Conservation (phyloP, 2,329 filamentous ascomycete species). For the Rhinocladiella similis region DNA sequence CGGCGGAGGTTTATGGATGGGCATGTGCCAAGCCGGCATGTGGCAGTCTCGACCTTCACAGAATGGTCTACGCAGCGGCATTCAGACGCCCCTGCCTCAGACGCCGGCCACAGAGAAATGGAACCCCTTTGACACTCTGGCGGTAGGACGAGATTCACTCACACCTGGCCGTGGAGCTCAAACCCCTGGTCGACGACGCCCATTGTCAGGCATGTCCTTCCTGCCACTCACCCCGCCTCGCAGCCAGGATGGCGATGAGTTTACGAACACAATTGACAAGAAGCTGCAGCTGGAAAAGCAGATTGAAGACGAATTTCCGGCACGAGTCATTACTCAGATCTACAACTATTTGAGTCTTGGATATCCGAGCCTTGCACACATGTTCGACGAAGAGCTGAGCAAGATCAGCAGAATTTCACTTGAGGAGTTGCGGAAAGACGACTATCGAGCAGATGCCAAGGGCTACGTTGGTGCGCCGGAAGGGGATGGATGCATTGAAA, state of each 20-base stretch:
- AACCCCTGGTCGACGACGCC: constrained; percentile 31
- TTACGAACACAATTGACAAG: constrained; percentile 30
- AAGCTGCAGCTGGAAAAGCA: constrained; percentile 42
- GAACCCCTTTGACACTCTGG: constrained; percentile 30
- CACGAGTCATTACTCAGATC: constrained; percentile 88
- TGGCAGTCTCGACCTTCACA: constrained; percentile 28
- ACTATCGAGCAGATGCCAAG: constrained; percentile 63
- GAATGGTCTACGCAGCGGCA: constrained; percentile 32
- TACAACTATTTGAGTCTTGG: constrained; percentile 96
- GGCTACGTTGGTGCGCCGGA: constrained; percentile 67
- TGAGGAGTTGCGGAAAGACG: constrained; percentile 69
- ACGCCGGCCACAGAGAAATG: constrained; percentile 38
- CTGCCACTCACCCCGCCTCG: constrained; percentile 45
- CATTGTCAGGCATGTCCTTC: constrained; percentile 10
- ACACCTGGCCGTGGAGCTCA: constrained; percentile 23
- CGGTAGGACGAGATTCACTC: neutral
- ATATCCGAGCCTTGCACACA: constrained; percentile 80
- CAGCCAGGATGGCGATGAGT: constrained; percentile 47
- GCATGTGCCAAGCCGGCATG: constrained; percentile 29
- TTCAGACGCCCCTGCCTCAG: constrained; percentile 42
- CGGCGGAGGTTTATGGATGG: constrained; percentile 33
- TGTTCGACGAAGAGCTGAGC: constrained; percentile 81
- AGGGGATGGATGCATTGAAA: constrained; percentile 42
- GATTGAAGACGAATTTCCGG: constrained; percentile 69
- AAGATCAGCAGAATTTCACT: constrained; percentile 74